phyloP scores from a whole-genome alignment of 805 yeast genomes.

The Komagataella kurtzmanii region DNA sequence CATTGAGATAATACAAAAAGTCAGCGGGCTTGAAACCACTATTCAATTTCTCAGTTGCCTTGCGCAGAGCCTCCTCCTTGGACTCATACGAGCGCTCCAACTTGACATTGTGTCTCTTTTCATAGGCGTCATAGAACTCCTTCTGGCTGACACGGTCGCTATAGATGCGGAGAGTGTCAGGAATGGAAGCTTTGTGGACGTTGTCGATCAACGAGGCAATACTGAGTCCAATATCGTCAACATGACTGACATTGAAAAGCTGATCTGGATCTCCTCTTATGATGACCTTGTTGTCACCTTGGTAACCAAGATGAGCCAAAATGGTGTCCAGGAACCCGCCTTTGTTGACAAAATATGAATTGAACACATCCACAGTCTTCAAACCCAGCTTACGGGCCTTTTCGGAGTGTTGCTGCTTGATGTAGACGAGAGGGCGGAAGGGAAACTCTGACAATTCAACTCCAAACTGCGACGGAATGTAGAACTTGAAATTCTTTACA shows the following conservation, averaged over 20 bases:
- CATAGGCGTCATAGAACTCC: slow-evolving; percentile 25
- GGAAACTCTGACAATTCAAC: slow-evolving; percentile 20
- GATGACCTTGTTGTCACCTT: slow-evolving; percentile 20
- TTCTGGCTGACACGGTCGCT: slow-evolving; percentile 26
- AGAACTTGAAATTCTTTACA: slow-evolving; percentile 31
- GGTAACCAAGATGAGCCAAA: slow-evolving; percentile 23
- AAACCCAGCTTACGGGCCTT: slow-evolving; percentile 28
- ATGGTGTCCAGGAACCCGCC: slow-evolving; percentile 21
- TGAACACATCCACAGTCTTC: slow-evolving; percentile 30
- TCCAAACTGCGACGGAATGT: slow-evolving; percentile 53
- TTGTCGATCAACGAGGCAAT: slow-evolving; percentile 26
- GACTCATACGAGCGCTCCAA: slow-evolving; percentile 19
- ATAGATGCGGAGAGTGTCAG: slow-evolving; percentile 27
- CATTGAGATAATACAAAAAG: slow-evolving; percentile 24
- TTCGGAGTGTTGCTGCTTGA: slow-evolving; percentile 22
- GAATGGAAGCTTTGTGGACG: slow-evolving; percentile 21
- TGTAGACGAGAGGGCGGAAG: slow-evolving; percentile 19
- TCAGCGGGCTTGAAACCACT: slow-evolving; percentile 16
- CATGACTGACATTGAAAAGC: slow-evolving; percentile 20
- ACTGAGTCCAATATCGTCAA: slow-evolving; percentile 28
- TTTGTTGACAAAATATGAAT: slow-evolving; percentile 23
- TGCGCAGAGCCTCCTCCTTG: slow-evolving; percentile 17
- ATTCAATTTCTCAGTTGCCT: slow-evolving; percentile 14
- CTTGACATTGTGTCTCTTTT: slow-evolving; percentile 21
- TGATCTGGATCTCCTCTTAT: slow-evolving; percentile 26